phyloP scores from a whole-genome alignment of 2,329 filamentous ascomycete species.

The Daldinia sp. region DNA sequence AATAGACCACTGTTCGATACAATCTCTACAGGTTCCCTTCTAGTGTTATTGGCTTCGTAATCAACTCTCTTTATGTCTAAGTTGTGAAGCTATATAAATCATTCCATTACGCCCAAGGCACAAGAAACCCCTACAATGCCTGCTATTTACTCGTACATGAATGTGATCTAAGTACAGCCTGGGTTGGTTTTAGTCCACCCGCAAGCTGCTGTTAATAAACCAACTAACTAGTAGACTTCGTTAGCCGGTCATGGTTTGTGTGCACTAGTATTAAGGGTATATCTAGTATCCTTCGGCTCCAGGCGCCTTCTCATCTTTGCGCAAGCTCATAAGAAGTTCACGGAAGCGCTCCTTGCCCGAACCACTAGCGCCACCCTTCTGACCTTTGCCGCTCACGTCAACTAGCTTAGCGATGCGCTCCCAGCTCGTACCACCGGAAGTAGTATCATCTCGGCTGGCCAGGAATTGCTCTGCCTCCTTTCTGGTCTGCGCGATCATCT shows the following conservation, averaged over 20 bases:
- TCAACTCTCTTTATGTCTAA: not conserved
- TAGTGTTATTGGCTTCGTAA: constrained; percentile 14
- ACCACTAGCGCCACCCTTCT: constrained; percentile 85
- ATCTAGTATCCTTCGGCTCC: constrained; percentile 72
- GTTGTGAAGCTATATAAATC: constrained; percentile 33
- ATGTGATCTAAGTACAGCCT: constrained; percentile 48
- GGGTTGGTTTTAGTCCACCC: constrained; percentile 9
- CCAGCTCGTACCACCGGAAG: constrained; percentile 96
- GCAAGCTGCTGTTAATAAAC: constrained; percentile 19
- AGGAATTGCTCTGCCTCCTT: constrained; percentile 96
- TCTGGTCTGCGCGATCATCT: constrained; percentile 86
- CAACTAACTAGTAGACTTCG: constrained; percentile 20
- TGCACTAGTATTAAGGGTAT: constrained; percentile 34
- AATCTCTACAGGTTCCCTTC: constrained; percentile 18
- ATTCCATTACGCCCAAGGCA: constrained; percentile 47
- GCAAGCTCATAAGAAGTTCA: constrained; percentile 85
- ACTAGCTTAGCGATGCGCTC: constrained; percentile 97
- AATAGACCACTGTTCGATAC: constrained; percentile 43
- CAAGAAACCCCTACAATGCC: constrained; percentile 37
- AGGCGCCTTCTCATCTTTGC: constrained; percentile 90
- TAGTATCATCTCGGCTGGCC: constrained; percentile 88
- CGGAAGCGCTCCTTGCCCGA: constrained; percentile 97
- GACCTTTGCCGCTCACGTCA: constrained; percentile 94
- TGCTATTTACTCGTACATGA: constrained; percentile 34
- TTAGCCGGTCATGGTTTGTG: constrained; percentile 41